Evolutionary conservation across 768 basidiomycete species (phyloP), one percentile per base, ranked within the genome.

Genomic region (Lactarius psammicola): DNA sequence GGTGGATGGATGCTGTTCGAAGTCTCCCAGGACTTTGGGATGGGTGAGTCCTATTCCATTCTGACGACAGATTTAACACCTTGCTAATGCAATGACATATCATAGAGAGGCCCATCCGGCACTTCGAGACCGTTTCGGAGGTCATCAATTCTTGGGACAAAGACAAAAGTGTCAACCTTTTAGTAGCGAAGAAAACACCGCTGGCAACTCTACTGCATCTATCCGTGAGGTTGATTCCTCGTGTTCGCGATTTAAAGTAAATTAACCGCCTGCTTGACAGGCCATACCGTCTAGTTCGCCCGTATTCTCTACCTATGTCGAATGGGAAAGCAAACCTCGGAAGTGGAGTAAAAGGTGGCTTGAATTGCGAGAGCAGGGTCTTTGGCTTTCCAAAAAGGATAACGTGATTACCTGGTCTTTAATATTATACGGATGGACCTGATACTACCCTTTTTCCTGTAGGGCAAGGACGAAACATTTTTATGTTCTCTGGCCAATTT

Each of bases 301-400:
- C 58, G 74, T 70, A 4, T 71, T 78, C 67, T 78, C 81, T 46
- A 82, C 89, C 7, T 94, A 87, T 72, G 86, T 98, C 30, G 92
- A 98, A 74, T 91, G 87, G 84, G 93, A 96, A 78, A 81, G 80
- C 54, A 98, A 96, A 78, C 85, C 89, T 65, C 94, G 94, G 40
- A 97, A 97, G 76, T 99, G 96, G 97, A 88, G 81, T 63, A 98
- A 98, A 77, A 85, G 94, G 38, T 95, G 88, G 86, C 80, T 99
- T 73, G 86, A 88, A 71, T 83, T 97, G 30, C 83, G 92, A 56
- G 94, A 95, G 72, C 92, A 95, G 69, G 84, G 85, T 66, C 73
- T 98, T 61, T 96, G 88, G 83, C 74, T 96, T 42, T 89, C 92
- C 34, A 98, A 98, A 77, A 88, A 91, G 20, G 94, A 97, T 62